Evolutionary conservation across 148 eudicot species (phyloP).

Genomic region (Camellia japonica): DNA sequence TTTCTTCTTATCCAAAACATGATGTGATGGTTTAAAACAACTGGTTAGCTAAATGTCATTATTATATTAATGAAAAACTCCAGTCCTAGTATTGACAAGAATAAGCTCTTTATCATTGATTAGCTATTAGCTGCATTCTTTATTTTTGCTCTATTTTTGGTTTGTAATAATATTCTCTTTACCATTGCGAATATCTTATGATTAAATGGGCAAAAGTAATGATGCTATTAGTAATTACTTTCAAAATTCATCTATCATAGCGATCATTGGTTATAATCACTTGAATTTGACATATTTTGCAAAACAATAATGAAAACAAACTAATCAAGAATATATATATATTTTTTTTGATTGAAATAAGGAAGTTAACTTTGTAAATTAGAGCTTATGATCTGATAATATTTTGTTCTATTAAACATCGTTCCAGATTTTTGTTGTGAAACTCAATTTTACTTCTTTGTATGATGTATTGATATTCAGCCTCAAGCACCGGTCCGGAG

Average conservation of each 20-base stretch:
- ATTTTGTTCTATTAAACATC: not conserved
- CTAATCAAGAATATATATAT: not conserved
- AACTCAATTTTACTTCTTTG: not conserved
- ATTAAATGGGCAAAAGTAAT: too few relatives aligned
- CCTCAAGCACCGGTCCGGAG: slow-evolving; percentile 18
- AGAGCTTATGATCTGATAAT: not conserved
- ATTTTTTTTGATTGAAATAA: not conserved
- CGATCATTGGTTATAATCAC: not conserved
- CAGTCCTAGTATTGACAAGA: too few relatives aligned
- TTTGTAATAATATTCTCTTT: not conserved
- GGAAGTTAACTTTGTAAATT: not conserved
- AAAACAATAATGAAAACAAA: not conserved
- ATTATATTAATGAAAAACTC: not conserved
- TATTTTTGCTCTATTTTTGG: too few relatives aligned
- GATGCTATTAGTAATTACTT: too few relatives aligned
- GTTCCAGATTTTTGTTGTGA: not conserved
- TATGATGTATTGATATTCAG: slow-evolving; percentile 7
- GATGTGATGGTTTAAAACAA: not conserved
- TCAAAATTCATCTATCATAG: not conserved
- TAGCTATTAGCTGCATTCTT: too few relatives aligned
- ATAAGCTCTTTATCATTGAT: too few relatives aligned
- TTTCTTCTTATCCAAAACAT: not conserved
- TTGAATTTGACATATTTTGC: not conserved
- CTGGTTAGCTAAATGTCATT: not conserved
- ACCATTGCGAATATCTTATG: too few relatives aligned